Evolutionary conservation across 768 basidiomycete species (phyloP).

Genomic region (Hericium rajendrae): DNA sequence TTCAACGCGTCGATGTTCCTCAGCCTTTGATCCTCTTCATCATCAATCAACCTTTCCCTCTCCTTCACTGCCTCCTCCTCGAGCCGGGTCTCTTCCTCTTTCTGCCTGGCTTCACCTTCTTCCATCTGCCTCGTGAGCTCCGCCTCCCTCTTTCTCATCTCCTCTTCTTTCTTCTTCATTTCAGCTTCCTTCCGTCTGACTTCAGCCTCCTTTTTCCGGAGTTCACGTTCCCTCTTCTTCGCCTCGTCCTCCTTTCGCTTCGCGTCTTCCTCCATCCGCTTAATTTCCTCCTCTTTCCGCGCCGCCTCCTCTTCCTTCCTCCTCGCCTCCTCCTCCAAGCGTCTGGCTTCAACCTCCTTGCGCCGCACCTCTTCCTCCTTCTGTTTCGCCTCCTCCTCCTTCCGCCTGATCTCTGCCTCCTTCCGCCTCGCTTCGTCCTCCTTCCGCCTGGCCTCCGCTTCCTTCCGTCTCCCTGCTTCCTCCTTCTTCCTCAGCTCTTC

Average conservation of each 20-base stretch:
- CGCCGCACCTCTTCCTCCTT: constrained; percentile 24
- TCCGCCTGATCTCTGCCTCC: constrained; percentile 5
- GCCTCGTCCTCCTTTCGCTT: constrained; percentile 15
- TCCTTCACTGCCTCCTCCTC: constrained; percentile 19
- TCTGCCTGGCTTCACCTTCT: constrained; percentile 21
- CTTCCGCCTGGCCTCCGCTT: constrained; percentile 13
- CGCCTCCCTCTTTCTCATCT: constrained; percentile 15
- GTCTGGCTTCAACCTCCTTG: constrained; percentile 22
- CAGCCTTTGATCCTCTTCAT: constrained; percentile 25
- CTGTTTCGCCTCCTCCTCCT: constrained; percentile 22
- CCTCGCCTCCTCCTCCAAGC: constrained; percentile 24
- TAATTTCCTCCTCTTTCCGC: constrained; percentile 20
- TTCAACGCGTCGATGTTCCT: constrained; percentile 14
- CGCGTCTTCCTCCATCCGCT: constrained; percentile 24
- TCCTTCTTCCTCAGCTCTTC: constrained; percentile 12
- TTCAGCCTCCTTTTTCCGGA: constrained; percentile 15
- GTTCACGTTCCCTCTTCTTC: constrained; percentile 17
- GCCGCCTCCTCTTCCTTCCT: constrained; percentile 16
- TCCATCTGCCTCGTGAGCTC: constrained; percentile 23
- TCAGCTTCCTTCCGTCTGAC: constrained; percentile 17
- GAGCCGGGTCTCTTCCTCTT: constrained; percentile 21
- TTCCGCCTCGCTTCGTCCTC: constrained; percentile 22
- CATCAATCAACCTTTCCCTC: constrained; percentile 21
- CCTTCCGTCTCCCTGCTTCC: constrained; percentile 9
- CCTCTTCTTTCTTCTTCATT: constrained; percentile 19